These are phyloP conservation scores for Nemania bipapillata DNA, from an alignment of 2,329 filamentous ascomycete genomes.

Conservation along the genomic window DNA sequence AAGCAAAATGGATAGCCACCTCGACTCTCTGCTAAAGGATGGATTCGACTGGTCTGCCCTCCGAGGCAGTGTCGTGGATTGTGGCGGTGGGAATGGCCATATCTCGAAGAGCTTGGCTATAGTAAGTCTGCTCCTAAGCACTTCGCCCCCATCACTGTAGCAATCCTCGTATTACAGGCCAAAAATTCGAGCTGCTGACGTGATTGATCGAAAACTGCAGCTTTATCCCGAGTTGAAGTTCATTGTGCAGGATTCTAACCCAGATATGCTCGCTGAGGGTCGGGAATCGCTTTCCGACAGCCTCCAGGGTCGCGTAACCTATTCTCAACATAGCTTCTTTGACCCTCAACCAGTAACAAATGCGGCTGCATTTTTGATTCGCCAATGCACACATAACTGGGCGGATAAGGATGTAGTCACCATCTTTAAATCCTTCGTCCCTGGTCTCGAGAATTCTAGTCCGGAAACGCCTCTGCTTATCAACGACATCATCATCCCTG, in stretches of 20 bases:
- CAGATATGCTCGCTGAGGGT: conserved; percentile 40
- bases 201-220: neutral
- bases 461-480: conserved; percentile 25
- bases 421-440: conserved; percentile 23
- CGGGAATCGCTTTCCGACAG: conserved; percentile 27
- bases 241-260: conserved; percentile 42
- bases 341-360: conserved; percentile 39
- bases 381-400: conserved; percentile 43
- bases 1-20: conserved; percentile 25
- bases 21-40: conserved; percentile 15
- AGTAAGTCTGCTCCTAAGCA: conserved; percentile 8
- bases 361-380: conserved; percentile 42
- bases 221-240: conserved; percentile 33
- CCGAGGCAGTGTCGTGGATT: conserved; percentile 36
- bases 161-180: neutral
- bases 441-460: conserved; percentile 18
- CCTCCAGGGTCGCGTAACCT: conserved; percentile 36
- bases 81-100: conserved; percentile 39
- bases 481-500: conserved; percentile 13
- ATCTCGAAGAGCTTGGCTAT: conserved; percentile 31
- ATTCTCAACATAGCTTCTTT: conserved; percentile 45
- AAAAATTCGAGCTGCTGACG: neutral
- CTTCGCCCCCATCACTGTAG: neutral
- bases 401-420: conserved; percentile 22
- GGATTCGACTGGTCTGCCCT: conserved; percentile 26